These are phyloP conservation scores for Rhizopogon vinicolor DNA, from an alignment of 768 basidiomycete species.

Conservation along the genomic window DNA sequence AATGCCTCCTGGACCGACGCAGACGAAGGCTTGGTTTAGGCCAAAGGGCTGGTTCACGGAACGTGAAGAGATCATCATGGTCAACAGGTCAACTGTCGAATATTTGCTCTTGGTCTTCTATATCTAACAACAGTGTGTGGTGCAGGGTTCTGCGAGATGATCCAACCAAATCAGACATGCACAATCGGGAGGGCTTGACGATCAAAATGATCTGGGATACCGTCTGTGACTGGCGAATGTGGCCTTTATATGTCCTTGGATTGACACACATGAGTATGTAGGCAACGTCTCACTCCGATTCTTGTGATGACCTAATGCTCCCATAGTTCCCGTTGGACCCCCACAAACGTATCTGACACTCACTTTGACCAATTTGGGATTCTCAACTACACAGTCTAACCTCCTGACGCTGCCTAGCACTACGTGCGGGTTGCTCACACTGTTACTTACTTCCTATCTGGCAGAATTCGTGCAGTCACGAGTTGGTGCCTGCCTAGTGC, in stretches of 20 bases:
- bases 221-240: constrained; percentile 54
- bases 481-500: constrained; percentile 44
- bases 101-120: neutral
- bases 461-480: constrained; percentile 56
- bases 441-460: constrained; percentile 44
- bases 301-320: neutral
- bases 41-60: constrained; percentile 60
- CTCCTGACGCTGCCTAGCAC: constrained; percentile 58
- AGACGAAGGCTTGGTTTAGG: constrained; percentile 50
- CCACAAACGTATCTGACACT: constrained; percentile 64
- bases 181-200: constrained; percentile 57
- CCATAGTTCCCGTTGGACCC: constrained; percentile 50
- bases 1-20: constrained; percentile 56
- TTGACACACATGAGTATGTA: constrained; percentile 47
- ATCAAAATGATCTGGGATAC: constrained; percentile 45
- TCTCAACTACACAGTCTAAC: constrained; percentile 58
- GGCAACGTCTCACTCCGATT: neutral
- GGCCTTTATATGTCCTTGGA: constrained; percentile 61
- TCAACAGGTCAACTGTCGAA: constrained; percentile 31
- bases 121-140: neutral
- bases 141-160: constrained; percentile 50
- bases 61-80: constrained; percentile 53
- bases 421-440: constrained; percentile 45
- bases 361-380: constrained; percentile 57
- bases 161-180: constrained; percentile 60